Conservation (phyloP, 1,284 basidiomycete genomes). For the Cutaneotrichosporon sp. region DNA sequence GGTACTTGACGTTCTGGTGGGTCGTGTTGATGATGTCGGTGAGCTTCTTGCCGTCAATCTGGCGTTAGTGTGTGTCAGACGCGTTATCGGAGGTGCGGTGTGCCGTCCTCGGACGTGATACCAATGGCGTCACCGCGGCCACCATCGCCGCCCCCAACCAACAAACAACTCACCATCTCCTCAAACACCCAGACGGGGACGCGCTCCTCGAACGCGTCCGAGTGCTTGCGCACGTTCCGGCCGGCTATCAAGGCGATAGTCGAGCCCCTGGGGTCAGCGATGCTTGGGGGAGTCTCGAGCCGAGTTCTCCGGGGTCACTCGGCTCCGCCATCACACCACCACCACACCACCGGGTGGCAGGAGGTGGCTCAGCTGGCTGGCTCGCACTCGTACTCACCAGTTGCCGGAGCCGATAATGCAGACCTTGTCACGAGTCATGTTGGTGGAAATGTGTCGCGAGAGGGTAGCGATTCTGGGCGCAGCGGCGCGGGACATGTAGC, state of each 20-base stretch:
- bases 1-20: slow-evolving; percentile 56
- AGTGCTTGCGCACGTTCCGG: slow-evolving; percentile 55
- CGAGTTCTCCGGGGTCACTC: neutral
- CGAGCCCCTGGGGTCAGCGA: slow-evolving; percentile 55
- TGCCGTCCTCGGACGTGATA: too few relatives aligned
- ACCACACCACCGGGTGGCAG: neutral
- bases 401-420: slow-evolving; percentile 60
- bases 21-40: slow-evolving; percentile 60
- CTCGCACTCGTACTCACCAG: slow-evolving; percentile 42
- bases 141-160: neutral
- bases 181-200: slow-evolving; percentile 60
- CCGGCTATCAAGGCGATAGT: slow-evolving; percentile 60
- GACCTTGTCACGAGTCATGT: slow-evolving; percentile 54
- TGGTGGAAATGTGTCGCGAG: slow-evolving; percentile 11
- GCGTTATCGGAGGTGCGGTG: too few relatives aligned
- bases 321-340: neutral
- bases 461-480: neutral
- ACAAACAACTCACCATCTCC: slow-evolving; percentile 54
- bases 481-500: slow-evolving; percentile 7
- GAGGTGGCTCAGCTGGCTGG: neutral
- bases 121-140: neutral
- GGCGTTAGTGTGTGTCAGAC: slow-evolving; percentile 6
- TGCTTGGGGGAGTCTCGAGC: too few relatives aligned
- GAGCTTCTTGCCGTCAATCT: slow-evolving; percentile 59
- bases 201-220: slow-evolving; percentile 55